Conservation (phyloP, 371 early-diverging fungal genomes). For the Amoeboaphelidium protococcarum region DNA sequence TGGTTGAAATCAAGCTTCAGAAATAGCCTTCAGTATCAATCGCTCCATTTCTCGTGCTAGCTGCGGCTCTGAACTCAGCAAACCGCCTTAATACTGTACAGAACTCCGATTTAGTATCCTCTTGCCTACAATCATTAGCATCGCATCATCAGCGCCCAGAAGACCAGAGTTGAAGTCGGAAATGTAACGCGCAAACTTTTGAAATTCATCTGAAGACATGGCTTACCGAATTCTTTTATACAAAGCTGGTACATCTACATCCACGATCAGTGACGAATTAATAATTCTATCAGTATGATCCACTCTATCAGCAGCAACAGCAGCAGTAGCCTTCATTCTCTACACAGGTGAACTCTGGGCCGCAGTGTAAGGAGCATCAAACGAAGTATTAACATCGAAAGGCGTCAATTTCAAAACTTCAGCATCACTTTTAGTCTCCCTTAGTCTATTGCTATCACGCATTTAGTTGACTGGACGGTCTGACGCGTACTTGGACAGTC, state of each 20-base stretch:
- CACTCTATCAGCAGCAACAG: too few relatives aligned
- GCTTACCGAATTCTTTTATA: conserved; percentile 14
- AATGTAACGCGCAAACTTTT: conserved; percentile 15
- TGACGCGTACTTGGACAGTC: too few relatives aligned
- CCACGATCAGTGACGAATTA: too few relatives aligned
- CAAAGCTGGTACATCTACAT: conserved; percentile 10
- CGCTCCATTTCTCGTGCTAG: background rate
- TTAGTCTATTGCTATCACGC: too few relatives aligned
- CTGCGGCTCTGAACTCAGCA: background rate
- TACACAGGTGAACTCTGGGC: too few relatives aligned
- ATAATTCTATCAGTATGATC: too few relatives aligned
- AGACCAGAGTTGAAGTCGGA: conserved; percentile 13
- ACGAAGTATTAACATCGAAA: background rate
- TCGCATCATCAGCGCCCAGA: conserved; percentile 13
- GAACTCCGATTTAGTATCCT: background rate
- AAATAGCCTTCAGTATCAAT: background rate
- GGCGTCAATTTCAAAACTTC: too few relatives aligned
- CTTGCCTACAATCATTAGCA: background rate
- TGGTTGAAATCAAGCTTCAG: background rate
- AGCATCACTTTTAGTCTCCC: too few relatives aligned
- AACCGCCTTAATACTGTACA: too few relatives aligned
- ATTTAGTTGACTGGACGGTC: too few relatives aligned
- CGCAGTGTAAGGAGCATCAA: too few relatives aligned
- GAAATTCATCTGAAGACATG: conserved; percentile 12
- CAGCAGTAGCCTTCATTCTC: too few relatives aligned